Conservation (phyloP, 2,329 filamentous ascomycete species). For the Harringtonia lauricola region DNA sequence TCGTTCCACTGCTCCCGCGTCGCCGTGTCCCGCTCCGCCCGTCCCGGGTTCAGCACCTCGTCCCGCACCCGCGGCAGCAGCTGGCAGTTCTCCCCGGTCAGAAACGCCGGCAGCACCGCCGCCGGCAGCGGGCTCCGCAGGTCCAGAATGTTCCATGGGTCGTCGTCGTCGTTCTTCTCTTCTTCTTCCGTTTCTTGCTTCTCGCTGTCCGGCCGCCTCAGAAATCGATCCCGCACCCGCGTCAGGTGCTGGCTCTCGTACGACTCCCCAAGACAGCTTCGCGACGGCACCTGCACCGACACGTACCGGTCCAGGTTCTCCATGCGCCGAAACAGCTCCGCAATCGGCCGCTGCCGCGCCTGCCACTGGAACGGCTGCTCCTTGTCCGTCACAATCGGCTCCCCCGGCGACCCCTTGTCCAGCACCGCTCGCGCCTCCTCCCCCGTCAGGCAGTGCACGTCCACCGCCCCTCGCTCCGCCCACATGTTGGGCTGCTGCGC, state of each 20-base stretch:
- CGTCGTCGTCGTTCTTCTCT: background rate
- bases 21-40: slow-evolving; percentile 17
- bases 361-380: slow-evolving; percentile 17
- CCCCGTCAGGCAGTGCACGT: slow-evolving; percentile 11
- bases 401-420: slow-evolving; percentile 8
- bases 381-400: slow-evolving; percentile 15
- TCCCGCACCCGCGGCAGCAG: slow-evolving; percentile 18
- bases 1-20: slow-evolving; percentile 19
- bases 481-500: slow-evolving; percentile 7
- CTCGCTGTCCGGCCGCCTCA: background rate
- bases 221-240: slow-evolving; percentile 14
- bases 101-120: slow-evolving; percentile 14
- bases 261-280: slow-evolving; percentile 13
- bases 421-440: slow-evolving; percentile 10
- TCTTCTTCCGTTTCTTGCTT: background rate
- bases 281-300: slow-evolving; percentile 18
- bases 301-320: slow-evolving; percentile 16
- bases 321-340: slow-evolving; percentile 17
- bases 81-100: slow-evolving; percentile 18
- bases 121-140: slow-evolving; percentile 17
- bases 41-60: slow-evolving; percentile 25
- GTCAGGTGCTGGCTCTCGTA: slow-evolving; percentile 14
- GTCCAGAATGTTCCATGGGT: slow-evolving; percentile 20
- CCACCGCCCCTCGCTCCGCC: slow-evolving; percentile 3
- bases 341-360: slow-evolving; percentile 13